Conservation (phyloP, 2,329 filamentous ascomycete species). For the Drechmeria coniospora region DNA sequence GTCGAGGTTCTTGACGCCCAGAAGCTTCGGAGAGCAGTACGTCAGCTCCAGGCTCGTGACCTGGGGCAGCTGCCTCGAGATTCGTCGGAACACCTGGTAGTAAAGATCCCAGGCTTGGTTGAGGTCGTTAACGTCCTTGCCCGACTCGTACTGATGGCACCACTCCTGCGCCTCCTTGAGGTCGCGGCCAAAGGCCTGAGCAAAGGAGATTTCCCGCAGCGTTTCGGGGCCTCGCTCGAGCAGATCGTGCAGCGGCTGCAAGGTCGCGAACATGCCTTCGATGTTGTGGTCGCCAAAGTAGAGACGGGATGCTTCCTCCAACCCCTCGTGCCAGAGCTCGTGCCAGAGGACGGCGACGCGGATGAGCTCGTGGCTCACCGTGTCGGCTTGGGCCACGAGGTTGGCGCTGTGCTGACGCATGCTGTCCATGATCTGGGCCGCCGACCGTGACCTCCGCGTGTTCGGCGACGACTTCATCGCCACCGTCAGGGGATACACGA, state of each 20-base stretch:
- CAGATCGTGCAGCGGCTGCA: slow-evolving; percentile 82
- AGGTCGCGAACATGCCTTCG: slow-evolving; percentile 86
- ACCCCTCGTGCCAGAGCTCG: slow-evolving; percentile 94
- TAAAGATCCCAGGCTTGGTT: slow-evolving; percentile 99
- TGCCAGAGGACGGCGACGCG: slow-evolving; percentile 96
- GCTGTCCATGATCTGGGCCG: slow-evolving; percentile 89
- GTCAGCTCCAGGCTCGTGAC: slow-evolving; percentile 85
- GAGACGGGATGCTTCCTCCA: slow-evolving; percentile 88
- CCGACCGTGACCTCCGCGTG: slow-evolving; percentile 69
- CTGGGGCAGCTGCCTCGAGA: slow-evolving; percentile 82
- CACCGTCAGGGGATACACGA: slow-evolving; percentile 94
- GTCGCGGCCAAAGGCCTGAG: slow-evolving; percentile 91
- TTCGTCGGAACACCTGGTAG: slow-evolving; percentile 94
- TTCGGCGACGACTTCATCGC: slow-evolving; percentile 89
- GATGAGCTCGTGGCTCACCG: slow-evolving; percentile 92
- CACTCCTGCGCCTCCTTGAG: slow-evolving; percentile 90
- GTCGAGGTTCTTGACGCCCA: slow-evolving; percentile 71
- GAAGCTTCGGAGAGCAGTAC: slow-evolving; percentile 90
- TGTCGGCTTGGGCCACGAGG: slow-evolving; percentile 86
- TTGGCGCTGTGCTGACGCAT: slow-evolving; percentile 90
- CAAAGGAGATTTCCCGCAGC: slow-evolving; percentile 88
- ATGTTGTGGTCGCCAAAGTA: slow-evolving; percentile 98
- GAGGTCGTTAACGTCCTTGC: slow-evolving; percentile 81
- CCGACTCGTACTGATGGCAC: slow-evolving; percentile 81
- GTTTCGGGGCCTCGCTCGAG: slow-evolving; percentile 87